Evolutionary conservation across 2,329 filamentous ascomycete genomes (phyloP).

Genomic region (Arthrobotrys pseudoclavata): DNA sequence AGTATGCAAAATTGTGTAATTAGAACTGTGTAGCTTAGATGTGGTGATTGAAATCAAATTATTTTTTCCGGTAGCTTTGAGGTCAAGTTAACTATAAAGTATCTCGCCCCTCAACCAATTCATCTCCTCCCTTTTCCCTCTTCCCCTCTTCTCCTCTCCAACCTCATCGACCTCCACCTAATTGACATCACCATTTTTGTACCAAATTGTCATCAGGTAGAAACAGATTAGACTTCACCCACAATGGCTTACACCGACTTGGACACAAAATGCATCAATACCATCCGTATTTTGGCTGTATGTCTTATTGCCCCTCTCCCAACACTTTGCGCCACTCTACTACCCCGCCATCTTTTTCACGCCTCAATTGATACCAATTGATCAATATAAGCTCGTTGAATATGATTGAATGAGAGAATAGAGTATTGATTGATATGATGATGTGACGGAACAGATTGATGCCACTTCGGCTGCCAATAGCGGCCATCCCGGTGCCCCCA

Average conservation of each 20-base stretch:
- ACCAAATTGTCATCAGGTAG: background rate
- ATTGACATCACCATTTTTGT: background rate
- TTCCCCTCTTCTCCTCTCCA: background rate
- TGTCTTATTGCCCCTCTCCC: constrained; percentile 67
- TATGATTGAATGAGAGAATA: background rate
- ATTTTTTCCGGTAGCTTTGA: background rate
- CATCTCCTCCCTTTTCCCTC: background rate
- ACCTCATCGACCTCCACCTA: background rate
- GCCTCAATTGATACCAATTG: background rate
- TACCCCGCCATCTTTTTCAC: constrained; percentile 42
- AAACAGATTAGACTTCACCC: background rate
- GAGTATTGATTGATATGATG: background rate
- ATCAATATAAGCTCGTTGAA: no score
- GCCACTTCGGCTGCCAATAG: constrained; percentile 96
- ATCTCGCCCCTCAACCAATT: constrained; percentile 10
- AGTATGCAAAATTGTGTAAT: constrained; percentile 14
- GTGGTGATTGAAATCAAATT: no score
- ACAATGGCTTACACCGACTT: constrained; percentile 87
- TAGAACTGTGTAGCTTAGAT: background rate
- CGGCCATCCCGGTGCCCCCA: constrained; percentile 97
- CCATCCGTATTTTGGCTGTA: constrained; percentile 96
- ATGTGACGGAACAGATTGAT: constrained; percentile 81
- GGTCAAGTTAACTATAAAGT: constrained; percentile 9
- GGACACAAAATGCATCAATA: constrained; percentile 95
- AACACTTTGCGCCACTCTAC: constrained; percentile 35